Evolutionary conservation across 345 rosid species (phyloP).

Genomic region (Angophora floribunda): DNA sequence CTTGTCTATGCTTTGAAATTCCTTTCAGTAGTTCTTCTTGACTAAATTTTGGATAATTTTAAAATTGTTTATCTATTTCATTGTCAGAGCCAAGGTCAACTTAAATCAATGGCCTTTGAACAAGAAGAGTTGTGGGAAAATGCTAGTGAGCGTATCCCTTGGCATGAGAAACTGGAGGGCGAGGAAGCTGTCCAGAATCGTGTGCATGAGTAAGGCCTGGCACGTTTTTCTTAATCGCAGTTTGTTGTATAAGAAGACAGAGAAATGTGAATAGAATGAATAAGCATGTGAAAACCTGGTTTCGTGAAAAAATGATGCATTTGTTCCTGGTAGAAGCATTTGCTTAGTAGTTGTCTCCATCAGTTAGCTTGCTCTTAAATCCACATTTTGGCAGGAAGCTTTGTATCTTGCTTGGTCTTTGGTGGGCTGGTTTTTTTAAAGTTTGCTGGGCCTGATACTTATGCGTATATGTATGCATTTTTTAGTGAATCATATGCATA

Average conservation of each 20-base stretch:
- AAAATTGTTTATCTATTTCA: not conserved
- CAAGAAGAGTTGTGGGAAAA: slow-evolving; percentile 83
- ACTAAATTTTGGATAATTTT: not conserved
- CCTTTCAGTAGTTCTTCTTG: not conserved
- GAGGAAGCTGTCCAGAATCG: slow-evolving; percentile 92
- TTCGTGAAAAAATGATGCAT: not conserved
- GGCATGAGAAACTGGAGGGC: slow-evolving; percentile 96
- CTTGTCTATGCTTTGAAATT: not conserved
- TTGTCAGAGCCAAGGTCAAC: slow-evolving; percentile 56
- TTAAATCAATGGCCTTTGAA: slow-evolving; percentile 74
- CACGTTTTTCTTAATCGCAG: not conserved
- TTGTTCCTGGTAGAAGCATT: not conserved
- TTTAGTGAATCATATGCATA: not conserved
- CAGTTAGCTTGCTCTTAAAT: not conserved
- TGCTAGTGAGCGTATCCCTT: slow-evolving; percentile 81
- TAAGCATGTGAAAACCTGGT: not conserved
- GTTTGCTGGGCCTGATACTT: not conserved
- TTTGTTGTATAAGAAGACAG: not conserved
- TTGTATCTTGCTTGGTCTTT: not conserved
- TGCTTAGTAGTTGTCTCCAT: not conserved
- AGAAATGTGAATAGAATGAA: not conserved
- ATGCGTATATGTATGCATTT: not conserved
- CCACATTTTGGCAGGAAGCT: not conserved
- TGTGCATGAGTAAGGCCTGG: slow-evolving; percentile 79
- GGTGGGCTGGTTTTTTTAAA: not conserved